phyloP scores from a whole-genome alignment of 306 rosid species.

The Senna tora region DNA sequence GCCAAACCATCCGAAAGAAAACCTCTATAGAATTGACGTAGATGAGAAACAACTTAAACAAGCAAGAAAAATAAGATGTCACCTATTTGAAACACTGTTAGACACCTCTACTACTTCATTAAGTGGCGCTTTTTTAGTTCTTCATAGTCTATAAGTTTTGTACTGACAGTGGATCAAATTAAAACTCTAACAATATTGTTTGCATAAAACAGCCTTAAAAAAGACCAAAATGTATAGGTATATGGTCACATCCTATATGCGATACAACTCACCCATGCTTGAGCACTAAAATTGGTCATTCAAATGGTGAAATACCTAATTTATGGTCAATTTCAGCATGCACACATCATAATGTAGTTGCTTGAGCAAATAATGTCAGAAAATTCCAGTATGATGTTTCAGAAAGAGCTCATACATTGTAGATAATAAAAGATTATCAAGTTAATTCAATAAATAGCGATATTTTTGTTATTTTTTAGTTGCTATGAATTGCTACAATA shows the following conservation, averaged over 20 bases:
- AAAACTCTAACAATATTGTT: no score
- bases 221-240: no score
- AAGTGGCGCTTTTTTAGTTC: no score
- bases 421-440: slow-evolving; percentile 24
- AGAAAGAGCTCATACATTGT: not conserved
- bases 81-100: no score
- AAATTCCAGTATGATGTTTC: slow-evolving; percentile 4
- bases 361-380: not conserved
- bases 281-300: no score
- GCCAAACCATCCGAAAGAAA: slow-evolving; percentile 18
- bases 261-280: no score
- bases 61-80: slow-evolving; percentile 15
- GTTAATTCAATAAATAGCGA: slow-evolving; percentile 17
- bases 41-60: slow-evolving; percentile 3
- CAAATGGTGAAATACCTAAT: no score
- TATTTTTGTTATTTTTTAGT: not conserved
- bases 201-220: no score
- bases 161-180: no score
- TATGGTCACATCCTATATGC: no score
- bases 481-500: not conserved
- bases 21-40: slow-evolving; percentile 1
- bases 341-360: slow-evolving; percentile 5
- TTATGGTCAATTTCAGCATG: not conserved
- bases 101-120: no score
- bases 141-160: no score